phyloP scores from a whole-genome alignment of 164 flowering plant species.

The Macadamia integrifolia region DNA sequence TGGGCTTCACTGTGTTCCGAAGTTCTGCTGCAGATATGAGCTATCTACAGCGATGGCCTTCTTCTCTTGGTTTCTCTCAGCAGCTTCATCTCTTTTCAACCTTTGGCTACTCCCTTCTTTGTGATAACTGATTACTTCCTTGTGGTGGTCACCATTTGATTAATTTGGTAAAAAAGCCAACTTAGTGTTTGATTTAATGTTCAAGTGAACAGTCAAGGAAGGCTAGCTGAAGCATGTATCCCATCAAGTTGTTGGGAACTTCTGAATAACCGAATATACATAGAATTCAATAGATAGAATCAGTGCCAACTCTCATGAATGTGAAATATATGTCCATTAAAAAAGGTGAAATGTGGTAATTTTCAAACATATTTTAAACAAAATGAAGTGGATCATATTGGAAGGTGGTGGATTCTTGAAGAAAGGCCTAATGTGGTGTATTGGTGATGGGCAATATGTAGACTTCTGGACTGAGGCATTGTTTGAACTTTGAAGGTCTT shows the following conservation, averaged over 20 bases:
- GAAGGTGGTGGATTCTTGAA: no score
- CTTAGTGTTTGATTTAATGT: no score
- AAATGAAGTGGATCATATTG: no score
- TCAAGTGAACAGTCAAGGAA: background rate
- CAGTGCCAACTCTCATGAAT: no score
- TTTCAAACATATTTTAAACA: no score
- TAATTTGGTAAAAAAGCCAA: background rate
- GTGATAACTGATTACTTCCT: constrained; percentile 12
- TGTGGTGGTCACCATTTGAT: background rate
- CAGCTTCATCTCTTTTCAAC: constrained; percentile 54
- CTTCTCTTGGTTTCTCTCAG: constrained; percentile 62
- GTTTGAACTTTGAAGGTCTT: no score
- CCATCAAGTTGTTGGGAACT: background rate
- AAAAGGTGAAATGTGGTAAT: no score
- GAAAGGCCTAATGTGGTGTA: no score
- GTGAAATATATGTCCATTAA: no score
- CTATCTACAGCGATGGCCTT: constrained; percentile 73
- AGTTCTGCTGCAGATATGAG: constrained; percentile 56
- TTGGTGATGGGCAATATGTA: no score
- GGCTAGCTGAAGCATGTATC: background rate
- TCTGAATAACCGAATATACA: background rate
- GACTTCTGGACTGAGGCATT: no score
- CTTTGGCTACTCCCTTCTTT: constrained; percentile 62
- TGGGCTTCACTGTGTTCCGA: constrained; percentile 33
- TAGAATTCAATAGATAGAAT: no score